Evolutionary conservation across 305 asterid species (phyloP).

Genomic region (Stenogyne calaminthoides): DNA sequence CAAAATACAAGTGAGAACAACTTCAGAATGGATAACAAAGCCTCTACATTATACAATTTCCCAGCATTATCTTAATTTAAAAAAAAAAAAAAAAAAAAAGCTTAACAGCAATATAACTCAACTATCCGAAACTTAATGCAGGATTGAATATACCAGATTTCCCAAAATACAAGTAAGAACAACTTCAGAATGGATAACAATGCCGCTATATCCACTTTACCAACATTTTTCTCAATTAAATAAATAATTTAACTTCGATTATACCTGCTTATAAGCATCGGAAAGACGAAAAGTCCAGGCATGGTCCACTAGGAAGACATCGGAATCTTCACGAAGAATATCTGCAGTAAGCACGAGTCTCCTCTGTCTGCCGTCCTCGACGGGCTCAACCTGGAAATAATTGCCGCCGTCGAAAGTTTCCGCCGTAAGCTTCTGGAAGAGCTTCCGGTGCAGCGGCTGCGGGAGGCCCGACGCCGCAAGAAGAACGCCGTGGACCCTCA

Average conservation of each 20-base stretch:
- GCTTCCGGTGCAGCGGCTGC: constrained; percentile 59
- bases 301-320: constrained; percentile 90
- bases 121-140: no score
- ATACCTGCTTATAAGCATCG: constrained; percentile 90
- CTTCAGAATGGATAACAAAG: not conserved
- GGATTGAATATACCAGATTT: no score
- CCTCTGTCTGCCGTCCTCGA: constrained; percentile 78
- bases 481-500: constrained; percentile 71
- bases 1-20: not conserved
- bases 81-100: no score
- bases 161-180: no score
- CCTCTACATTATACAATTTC: no score
- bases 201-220: not conserved
- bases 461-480: constrained; percentile 89
- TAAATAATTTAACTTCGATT: not conserved
- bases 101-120: no score
- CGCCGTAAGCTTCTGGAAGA: constrained; percentile 72
- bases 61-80: no score
- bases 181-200: no score
- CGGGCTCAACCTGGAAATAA: constrained; percentile 84
- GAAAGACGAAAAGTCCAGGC: constrained; percentile 96
- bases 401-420: constrained; percentile 91
- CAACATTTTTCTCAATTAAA: not conserved
- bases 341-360: constrained; percentile 65
- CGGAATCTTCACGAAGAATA: constrained; percentile 52